Percentiles rank a stretch among this genome's conserved stretches.
Conservation (phyloP, 2,329 filamentous ascomycete species). For the Alternaria metachromatica region DNA sequence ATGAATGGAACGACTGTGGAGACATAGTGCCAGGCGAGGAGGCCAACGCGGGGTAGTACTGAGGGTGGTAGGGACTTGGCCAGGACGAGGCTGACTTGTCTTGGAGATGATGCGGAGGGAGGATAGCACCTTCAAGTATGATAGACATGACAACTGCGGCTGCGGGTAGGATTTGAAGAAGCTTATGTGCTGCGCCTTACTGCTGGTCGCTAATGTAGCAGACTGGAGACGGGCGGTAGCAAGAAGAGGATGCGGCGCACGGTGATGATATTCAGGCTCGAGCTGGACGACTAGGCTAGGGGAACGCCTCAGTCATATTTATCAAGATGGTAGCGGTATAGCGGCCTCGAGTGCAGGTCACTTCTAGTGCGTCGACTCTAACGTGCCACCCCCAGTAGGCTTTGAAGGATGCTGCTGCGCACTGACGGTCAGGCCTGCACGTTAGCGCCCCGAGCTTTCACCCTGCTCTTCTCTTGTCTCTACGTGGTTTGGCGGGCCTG, state of each 20-base stretch:
- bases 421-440: slow-evolving; percentile 30
- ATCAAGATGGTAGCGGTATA: slow-evolving; percentile 27
- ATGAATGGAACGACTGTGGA: slow-evolving; percentile 39
- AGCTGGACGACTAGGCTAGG: slow-evolving; percentile 21
- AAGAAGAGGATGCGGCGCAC: slow-evolving; percentile 9
- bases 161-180: slow-evolving; percentile 13
- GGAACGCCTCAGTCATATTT: slow-evolving; percentile 31
- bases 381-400: slow-evolving; percentile 34
- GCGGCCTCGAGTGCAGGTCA: slow-evolving; percentile 22
- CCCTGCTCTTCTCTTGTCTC: slow-evolving; percentile 24
- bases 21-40: slow-evolving; percentile 43
- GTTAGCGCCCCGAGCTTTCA: slow-evolving; percentile 37
- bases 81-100: slow-evolving; percentile 32
- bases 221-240: slow-evolving; percentile 14
- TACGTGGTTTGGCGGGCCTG: slow-evolving; percentile 24
- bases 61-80: slow-evolving; percentile 34
- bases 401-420: slow-evolving; percentile 32
- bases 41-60: slow-evolving; percentile 32
- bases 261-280: slow-evolving; percentile 14
- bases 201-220: slow-evolving; percentile 17
- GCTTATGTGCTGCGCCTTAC: slow-evolving; percentile 24
- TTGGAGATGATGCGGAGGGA: slow-evolving; percentile 43
- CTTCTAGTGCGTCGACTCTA: slow-evolving; percentile 44
- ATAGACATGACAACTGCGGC: slow-evolving; percentile 39
- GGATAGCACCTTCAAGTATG: slow-evolving; percentile 44